Percentiles rank a stretch among this genome's conserved stretches.
Conservation (phyloP, 2,329 filamentous ascomycete species). For the Ophiostoma pallidulum region DNA sequence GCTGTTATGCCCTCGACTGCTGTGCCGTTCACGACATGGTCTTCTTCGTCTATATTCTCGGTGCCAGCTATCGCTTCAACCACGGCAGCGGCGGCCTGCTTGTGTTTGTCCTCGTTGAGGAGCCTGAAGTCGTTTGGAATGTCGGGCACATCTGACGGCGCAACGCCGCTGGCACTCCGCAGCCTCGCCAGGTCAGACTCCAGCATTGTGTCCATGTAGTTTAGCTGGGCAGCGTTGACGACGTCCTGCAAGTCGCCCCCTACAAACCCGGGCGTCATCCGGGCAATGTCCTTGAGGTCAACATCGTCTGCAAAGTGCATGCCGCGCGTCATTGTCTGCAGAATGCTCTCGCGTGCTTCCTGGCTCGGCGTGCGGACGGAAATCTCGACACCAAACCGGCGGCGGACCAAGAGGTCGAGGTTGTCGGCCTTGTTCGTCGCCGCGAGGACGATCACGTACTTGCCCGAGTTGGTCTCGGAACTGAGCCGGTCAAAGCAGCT, state of each 20-base stretch:
- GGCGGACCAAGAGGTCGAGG: constrained; percentile 64
- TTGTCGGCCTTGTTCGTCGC: constrained; percentile 85
- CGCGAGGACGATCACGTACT: constrained; percentile 72
- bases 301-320: constrained; percentile 58
- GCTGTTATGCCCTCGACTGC: constrained; percentile 29
- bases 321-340: constrained; percentile 61
- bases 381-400: constrained; percentile 74
- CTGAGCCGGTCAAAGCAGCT: constrained; percentile 80
- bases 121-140: constrained; percentile 5
- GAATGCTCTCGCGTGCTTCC: constrained; percentile 64
- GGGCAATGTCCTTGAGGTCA: constrained; percentile 65
- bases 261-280: constrained; percentile 83
- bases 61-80: not conserved
- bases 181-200: constrained; percentile 1
- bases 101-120: constrained; percentile 7
- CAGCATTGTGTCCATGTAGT: constrained; percentile 4
- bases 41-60: too few species aligned
- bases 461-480: constrained; percentile 43
- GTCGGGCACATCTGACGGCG: not conserved
- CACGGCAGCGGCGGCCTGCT: not conserved
- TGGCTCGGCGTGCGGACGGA: constrained; percentile 83
- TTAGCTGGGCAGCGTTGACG: constrained; percentile 31
- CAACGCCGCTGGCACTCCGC: not conserved
- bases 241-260: constrained; percentile 73
- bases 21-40: not conserved